Conservation (phyloP, 78 protist genomes). For the Dictyostelium citrinum region DNA sequence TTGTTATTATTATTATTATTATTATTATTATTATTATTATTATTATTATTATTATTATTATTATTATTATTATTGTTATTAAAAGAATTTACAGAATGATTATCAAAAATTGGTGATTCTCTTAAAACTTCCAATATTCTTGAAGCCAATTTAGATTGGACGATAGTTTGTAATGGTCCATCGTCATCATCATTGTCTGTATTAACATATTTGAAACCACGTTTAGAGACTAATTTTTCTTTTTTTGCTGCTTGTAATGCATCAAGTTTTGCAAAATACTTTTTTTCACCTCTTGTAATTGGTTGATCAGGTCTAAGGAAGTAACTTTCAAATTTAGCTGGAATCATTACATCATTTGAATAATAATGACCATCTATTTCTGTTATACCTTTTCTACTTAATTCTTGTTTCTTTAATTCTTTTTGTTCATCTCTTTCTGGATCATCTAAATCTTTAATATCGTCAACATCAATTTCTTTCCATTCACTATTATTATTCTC, state of each 20-base stretch:
- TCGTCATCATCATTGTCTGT: background rate
- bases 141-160: slow-evolving; percentile 21
- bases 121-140: slow-evolving; percentile 15
- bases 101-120: slow-evolving; percentile 7
- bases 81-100: too few relatives aligned
- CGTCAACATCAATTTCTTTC: background rate
- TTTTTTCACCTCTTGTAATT: slow-evolving; percentile 5
- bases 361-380: slow-evolving; percentile 30
- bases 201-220: background rate
- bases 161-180: slow-evolving; percentile 1
- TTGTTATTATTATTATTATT: background rate
- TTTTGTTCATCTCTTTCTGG: background rate
- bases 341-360: slow-evolving; percentile 9
- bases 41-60: too few relatives aligned
- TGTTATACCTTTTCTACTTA: slow-evolving; percentile 36
- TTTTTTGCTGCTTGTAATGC: background rate
- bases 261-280: background rate
- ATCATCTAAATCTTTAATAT: background rate
- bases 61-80: too few relatives aligned
- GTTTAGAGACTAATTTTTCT: background rate
- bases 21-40: too few relatives aligned
- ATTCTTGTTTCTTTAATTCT: background rate
- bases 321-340: background rate
- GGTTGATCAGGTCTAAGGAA: slow-evolving; percentile 27
- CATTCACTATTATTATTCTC: slow-evolving; percentile 22